These are phyloP conservation scores for Trypanosoma lewisi DNA, from an alignment of 208 protist species.

Conservation along the genomic window DNA sequence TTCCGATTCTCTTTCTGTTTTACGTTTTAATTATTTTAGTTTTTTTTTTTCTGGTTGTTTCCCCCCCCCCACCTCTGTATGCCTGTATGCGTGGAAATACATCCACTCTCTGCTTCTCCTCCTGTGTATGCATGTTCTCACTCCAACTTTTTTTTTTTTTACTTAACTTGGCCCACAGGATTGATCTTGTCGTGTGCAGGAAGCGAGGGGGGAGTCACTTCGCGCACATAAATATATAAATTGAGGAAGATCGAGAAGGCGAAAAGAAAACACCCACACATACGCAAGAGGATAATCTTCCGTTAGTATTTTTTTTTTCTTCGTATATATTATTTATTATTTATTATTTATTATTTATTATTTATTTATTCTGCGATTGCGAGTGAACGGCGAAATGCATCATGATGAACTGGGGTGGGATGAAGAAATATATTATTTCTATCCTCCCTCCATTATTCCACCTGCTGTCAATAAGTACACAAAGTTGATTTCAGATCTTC, in stretches of 20 bases:
- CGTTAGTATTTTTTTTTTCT: no score
- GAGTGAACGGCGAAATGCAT: neutral
- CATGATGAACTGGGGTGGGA: neutral
- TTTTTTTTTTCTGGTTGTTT: no score
- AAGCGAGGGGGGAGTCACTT: no score
- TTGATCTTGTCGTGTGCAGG: no score
- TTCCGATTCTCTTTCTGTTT: no score
- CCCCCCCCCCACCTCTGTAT: neutral
- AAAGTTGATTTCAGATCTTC: slow-evolving; percentile 59
- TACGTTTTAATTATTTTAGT: no score
- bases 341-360: slow-evolving; percentile 1
- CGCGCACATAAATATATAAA: no score
- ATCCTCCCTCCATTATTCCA: slow-evolving; percentile 25
- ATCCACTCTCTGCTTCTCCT: neutral
- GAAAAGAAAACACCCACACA: no score
- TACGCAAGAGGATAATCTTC: no score
- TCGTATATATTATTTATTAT: no score
- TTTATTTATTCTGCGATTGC: neutral
- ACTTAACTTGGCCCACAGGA: neutral
- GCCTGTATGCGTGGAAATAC: neutral
- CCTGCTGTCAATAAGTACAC: slow-evolving; percentile 53
- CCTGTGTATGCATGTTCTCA: neutral
- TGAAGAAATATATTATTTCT: slow-evolving; percentile 43
- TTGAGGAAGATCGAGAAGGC: no score
- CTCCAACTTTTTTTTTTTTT: no score